Evolutionary conservation across 768 basidiomycete genomes (phyloP), one percentile per base, ranked within the genome.

Genomic region (Lepiota subincarnata): DNA sequence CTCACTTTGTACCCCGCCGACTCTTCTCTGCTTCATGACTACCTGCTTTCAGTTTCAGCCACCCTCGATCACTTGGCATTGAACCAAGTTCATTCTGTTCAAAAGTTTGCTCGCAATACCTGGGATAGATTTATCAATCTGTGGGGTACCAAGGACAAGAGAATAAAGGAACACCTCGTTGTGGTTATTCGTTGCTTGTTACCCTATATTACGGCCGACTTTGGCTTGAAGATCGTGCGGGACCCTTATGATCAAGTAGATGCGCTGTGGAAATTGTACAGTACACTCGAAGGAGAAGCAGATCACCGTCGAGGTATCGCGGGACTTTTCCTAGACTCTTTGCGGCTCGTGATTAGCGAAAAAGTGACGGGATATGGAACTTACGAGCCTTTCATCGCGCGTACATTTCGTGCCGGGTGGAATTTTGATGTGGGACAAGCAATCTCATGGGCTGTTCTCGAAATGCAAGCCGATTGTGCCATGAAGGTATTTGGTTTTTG

Each of bases 381-480:
- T 19, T 65, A 62, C 14, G 50, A 57, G 13, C 73, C 84, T 2
- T 94, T 92, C 58, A 66, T 76, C 20, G 78, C 83, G 0, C 71
- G 66, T 20, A 88, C 88, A 0, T 91, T 92, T 65, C 73, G 84
- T 49, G 78, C 85, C 38, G 92, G 90, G 4, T 81, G 76, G 73
- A 79, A 82, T 59, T 92, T 98, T 61, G 82, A 83, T 55, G 57
- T 74, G 0, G 72, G 65, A 16, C 86, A 92, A 64, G 89, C 89
- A 0, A 66, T 89, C 28, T 75, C 84, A 0, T 97, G 94, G 94
- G 79, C 83, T 5, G 73, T 86, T 5, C 69, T 93, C 5, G 85
- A 92, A 64, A 70, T 95, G 18, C 87, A 89, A 55, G 88, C 91
- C 2, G 89, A 92, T 64, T 88, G 86, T 63, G 77, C 82, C 90